Evolutionary conservation across 257 asterid species (phyloP).

Genomic region (Euphrasia confusa): DNA sequence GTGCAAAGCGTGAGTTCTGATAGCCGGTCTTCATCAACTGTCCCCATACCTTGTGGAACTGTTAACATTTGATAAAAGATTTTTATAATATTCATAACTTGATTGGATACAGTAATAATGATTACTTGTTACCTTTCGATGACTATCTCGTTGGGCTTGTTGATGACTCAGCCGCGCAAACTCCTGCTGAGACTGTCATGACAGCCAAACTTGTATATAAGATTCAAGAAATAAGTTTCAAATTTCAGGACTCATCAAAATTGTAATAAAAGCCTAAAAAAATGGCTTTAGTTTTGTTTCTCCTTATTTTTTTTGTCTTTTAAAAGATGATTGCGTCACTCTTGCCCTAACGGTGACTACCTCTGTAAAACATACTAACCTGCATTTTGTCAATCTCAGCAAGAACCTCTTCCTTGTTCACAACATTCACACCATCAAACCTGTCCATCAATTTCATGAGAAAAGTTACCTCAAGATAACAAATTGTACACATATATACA

Average conservation of each 20-base stretch:
- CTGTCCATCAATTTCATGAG: constrained; percentile 32
- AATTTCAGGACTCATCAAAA: background rate
- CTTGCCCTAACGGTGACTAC: background rate
- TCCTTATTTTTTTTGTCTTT: no score
- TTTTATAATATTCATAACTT: background rate
- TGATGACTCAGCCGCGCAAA: constrained; percentile 63
- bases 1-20: constrained; percentile 96
- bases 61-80: constrained; percentile 26
- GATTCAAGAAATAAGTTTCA: background rate
- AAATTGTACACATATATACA: background rate
- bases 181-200: constrained; percentile 56
- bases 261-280: no score
- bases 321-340: no score
- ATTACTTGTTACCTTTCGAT: constrained; percentile 51
- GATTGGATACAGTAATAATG: no score
- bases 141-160: constrained; percentile 66
- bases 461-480: constrained; percentile 4
- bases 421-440: constrained; percentile 40
- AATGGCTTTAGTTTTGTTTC: background rate
- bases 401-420: constrained; percentile 36
- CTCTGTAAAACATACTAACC: constrained; percentile 41
- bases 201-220: constrained; percentile 5
- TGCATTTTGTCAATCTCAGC: constrained; percentile 60
- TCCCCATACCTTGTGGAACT: constrained; percentile 99
- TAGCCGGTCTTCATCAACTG: constrained; percentile 96